Conservation (phyloP, 2,329 filamentous ascomycete genomes). For the Stemphylium lycopersici region DNA sequence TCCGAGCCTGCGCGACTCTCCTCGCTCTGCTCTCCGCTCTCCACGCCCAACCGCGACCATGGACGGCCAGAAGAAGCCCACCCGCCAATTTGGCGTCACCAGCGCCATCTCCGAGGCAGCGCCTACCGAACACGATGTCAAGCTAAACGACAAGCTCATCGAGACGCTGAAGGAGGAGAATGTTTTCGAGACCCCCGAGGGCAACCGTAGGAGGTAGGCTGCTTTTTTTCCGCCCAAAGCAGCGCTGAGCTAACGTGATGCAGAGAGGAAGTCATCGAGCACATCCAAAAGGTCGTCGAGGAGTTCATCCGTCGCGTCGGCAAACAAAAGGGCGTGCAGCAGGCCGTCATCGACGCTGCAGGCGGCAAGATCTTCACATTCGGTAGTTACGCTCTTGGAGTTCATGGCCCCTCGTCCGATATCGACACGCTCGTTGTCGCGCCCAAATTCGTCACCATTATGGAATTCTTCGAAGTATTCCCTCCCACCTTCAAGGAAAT, state of each 20-base stretch:
- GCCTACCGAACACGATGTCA: constrained; percentile 77
- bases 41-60: constrained; percentile 26
- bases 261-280: constrained; percentile 74
- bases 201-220: constrained; percentile 78
- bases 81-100: constrained; percentile 71
- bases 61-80: constrained; percentile 38
- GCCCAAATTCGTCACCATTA: constrained; percentile 84
- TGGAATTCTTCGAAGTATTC: constrained; percentile 92
- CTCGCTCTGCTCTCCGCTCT: constrained; percentile 8
- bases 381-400: constrained; percentile 92
- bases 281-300: constrained; percentile 78
- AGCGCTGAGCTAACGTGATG: constrained; percentile 14
- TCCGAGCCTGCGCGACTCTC: constrained; percentile 21
- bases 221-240: neutral
- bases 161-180: constrained; percentile 86
- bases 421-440: constrained; percentile 95
- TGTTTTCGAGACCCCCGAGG: constrained; percentile 84
- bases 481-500: constrained; percentile 79
- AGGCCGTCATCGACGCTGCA: constrained; percentile 78
- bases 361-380: constrained; percentile 95
- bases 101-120: constrained; percentile 78
- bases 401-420: constrained; percentile 92
- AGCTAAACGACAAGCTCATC: constrained; percentile 78
- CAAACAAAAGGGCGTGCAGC: constrained; percentile 72
- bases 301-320: constrained; percentile 88